phyloP scores from a whole-genome alignment of 2,329 filamentous ascomycete genomes.

The Colletotrichum costaricense region DNA sequence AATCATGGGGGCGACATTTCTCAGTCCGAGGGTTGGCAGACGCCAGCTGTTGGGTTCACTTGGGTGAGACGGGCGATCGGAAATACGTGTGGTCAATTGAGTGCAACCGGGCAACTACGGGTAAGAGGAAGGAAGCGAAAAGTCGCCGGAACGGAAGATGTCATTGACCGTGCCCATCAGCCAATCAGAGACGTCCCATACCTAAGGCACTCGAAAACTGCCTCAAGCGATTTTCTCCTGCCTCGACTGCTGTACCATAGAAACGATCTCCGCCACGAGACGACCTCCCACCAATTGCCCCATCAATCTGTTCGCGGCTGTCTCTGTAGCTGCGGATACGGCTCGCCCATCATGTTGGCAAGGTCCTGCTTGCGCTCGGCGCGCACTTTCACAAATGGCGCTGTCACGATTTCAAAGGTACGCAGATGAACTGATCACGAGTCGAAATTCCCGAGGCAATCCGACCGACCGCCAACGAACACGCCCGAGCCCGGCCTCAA shows the following conservation, averaged over 20 bases:
- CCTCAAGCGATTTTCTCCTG: conserved; percentile 37
- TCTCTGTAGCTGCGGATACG: conserved; percentile 52
- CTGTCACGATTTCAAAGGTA: conserved; percentile 81
- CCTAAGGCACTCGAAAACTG: conserved; percentile 37
- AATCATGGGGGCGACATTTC: conserved; percentile 32
- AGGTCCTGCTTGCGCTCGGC: conserved; percentile 90
- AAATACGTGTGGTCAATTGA: conserved; percentile 17
- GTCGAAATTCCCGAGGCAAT: conserved; percentile 50
- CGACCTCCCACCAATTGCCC: conserved; percentile 49
- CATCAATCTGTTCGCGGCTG: conserved; percentile 45
- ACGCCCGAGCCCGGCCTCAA: conserved; percentile 28
- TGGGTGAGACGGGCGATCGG: conserved; percentile 8
- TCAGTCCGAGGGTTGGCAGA: conserved; percentile 22
- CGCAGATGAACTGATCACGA: conserved; percentile 54
- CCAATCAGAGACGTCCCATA: conserved; percentile 33
- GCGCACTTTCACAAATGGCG: conserved; percentile 85
- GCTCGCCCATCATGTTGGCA: conserved; percentile 84
- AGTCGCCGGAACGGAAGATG: conserved; percentile 33
- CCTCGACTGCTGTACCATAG: conserved; percentile 31
- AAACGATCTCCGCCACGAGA: conserved; percentile 37
- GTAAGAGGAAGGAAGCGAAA: conserved; percentile 28
- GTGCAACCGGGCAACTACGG: conserved; percentile 22
- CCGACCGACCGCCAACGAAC: conserved; percentile 33
- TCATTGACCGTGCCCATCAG: conserved; percentile 20
- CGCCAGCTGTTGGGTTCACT: background rate